Evolutionary conservation across 192 early-diverging fungal species (phyloP).

Genomic region (Allomyces macrogynus): DNA sequence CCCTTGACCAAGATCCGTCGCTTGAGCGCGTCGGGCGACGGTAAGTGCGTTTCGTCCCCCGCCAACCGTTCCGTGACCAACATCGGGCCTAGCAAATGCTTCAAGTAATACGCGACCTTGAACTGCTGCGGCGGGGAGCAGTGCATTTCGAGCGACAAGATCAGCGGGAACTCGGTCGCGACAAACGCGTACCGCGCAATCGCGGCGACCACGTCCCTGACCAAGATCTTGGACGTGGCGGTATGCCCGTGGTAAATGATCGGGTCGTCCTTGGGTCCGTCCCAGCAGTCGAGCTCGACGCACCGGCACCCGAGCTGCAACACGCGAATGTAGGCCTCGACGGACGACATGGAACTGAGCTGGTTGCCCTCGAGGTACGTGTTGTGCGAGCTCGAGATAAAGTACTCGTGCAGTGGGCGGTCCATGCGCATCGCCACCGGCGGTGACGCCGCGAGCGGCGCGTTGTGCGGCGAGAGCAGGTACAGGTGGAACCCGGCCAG

Average conservation of each 20-base stretch:
- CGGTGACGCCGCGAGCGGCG: conserved; percentile 8
- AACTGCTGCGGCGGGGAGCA: conserved; percentile 55
- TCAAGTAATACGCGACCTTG: conserved; percentile 47
- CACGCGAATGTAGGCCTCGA: conserved; percentile 73
- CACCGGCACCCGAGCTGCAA: conserved; percentile 71
- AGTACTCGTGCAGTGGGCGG: conserved; percentile 55
- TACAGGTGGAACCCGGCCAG: conserved; percentile 28
- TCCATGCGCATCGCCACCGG: conserved; percentile 37
- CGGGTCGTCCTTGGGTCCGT: conserved; percentile 55
- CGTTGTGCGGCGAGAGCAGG: conserved; percentile 39
- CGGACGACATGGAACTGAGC: conserved; percentile 49
- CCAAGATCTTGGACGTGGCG: conserved; percentile 54
- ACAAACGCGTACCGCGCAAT: conserved; percentile 73
- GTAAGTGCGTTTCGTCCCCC: conserved; percentile 16
- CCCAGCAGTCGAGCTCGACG: conserved; percentile 84
- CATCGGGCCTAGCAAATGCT: conserved; percentile 36
- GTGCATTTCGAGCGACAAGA: conserved; percentile 66
- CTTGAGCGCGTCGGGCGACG: conserved; percentile 50
- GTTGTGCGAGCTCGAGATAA: conserved; percentile 73
- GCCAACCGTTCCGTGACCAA: conserved; percentile 30
- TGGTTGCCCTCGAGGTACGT: conserved; percentile 77
- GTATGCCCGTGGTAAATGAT: conserved; percentile 73
- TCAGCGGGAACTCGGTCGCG: conserved; percentile 60
- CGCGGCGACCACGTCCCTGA: conserved; percentile 62
- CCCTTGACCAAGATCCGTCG: conserved; percentile 58